Conservation (phyloP, 2,329 filamentous ascomycete genomes). For the Botrytis galanthina region DNA sequence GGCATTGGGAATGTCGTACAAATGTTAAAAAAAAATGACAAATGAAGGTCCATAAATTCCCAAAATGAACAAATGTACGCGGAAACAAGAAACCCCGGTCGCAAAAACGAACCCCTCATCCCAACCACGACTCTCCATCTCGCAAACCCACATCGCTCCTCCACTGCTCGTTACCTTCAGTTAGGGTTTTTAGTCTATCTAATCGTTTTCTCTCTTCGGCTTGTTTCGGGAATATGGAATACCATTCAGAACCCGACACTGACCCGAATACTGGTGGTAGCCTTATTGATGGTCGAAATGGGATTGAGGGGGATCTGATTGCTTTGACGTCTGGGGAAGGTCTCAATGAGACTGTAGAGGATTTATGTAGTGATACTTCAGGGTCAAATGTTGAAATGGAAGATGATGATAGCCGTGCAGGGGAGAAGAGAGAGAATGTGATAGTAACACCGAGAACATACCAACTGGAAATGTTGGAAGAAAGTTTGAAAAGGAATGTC, state of each 20-base stretch:
- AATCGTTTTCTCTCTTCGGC: neutral
- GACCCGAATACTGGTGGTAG: neutral
- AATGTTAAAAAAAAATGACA: neutral
- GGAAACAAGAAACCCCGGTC: constrained; percentile 4
- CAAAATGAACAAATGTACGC: neutral
- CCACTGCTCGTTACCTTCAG: neutral
- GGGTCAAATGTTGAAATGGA: neutral
- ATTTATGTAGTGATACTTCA: neutral
- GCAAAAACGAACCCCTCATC: neutral
- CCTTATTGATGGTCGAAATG: neutral
- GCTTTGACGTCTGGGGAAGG: neutral
- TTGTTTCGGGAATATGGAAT: neutral
- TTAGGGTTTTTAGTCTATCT: neutral
- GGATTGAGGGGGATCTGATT: neutral
- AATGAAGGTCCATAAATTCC: neutral
- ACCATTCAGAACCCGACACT: neutral
- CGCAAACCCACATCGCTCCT: neutral
- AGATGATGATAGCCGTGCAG: neutral
- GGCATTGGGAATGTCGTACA: neutral
- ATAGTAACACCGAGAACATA: constrained; percentile 47
- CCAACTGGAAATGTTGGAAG: constrained; percentile 72
- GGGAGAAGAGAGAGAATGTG: constrained; percentile 13
- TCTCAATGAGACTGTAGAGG: neutral
- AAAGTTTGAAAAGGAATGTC: constrained; percentile 65
- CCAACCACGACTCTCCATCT: neutral